A percentile compares a stretch with the other conserved stretches of the same genome.
phyloP scores from a whole-genome alignment of 75 land plant species.

The Sequoia sempervirens region DNA sequence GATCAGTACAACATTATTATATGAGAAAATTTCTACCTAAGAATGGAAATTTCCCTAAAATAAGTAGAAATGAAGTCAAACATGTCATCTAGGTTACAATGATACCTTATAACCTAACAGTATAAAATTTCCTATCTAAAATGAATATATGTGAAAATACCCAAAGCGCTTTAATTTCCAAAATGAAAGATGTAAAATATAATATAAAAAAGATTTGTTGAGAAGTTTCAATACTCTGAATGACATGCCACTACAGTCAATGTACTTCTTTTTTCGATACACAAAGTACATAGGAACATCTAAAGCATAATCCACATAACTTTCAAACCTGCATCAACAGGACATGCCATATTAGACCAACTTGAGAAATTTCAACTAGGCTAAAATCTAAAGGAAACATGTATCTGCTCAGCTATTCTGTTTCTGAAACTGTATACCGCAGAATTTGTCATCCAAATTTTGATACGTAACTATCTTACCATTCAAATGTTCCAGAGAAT shows the following conservation, averaged over 20 bases:
- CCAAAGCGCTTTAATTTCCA: not conserved
- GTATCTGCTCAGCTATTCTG: not conserved
- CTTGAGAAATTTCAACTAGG: not conserved
- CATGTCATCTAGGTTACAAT: not conserved
- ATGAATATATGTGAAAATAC: not conserved
- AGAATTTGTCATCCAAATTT: not conserved
- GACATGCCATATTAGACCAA: conserved; percentile 7
- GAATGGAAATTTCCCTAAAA: not conserved
- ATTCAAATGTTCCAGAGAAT: not conserved
- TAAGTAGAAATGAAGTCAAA: not conserved
- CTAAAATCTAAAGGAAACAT: not conserved
- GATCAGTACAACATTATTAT: conserved; percentile 5
- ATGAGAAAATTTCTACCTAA: not conserved
- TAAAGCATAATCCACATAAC: conserved; percentile 95
- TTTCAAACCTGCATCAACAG: conserved; percentile 72
- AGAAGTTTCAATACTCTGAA: conserved; percentile 54
- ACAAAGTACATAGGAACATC: conserved; percentile 99
- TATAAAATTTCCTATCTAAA: not conserved
- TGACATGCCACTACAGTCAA: conserved; percentile 91
- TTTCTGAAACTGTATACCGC: not conserved
- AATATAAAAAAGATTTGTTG: not conserved
- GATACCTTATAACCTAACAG: not conserved
- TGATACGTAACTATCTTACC: not conserved
- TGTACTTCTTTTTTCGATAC: conserved; percentile 84
- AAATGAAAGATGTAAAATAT: not conserved